Evolutionary conservation across 345 rosid species (phyloP), one percentile per base, ranked within the genome.

Genomic region (Aegle marmelos): DNA sequence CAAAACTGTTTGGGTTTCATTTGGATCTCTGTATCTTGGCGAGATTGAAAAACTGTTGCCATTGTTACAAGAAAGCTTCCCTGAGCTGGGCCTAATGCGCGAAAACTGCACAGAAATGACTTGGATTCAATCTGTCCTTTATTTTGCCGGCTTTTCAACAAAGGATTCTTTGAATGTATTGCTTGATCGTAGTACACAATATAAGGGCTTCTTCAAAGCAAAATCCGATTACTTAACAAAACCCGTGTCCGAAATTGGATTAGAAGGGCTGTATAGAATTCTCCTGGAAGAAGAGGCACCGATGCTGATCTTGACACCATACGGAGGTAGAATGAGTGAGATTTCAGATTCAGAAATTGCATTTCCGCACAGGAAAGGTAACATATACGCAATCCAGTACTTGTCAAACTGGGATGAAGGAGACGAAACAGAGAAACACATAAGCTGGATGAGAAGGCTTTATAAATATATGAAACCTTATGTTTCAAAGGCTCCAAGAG

Each of bases 401-500:
- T 50, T 77, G 0, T 41, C 24, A 7, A 79, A 75, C 0, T 90
- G 94, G 96, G 36, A 75, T 0, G 80, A 74, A 3, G 83, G 82
- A 65, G 85, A 82, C 11, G 86, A 78, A 5, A 77, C 77, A 5
- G 63, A 34, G 19, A 54, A 66, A 30, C 58, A 79, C 21, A 13
- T 85, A 11, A 82, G 76, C 31, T 75, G 73, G 77, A 37, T 84
- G 45, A 83, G 89, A 71, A 78, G 75, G 62, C 78, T 90, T 0
- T 87, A 90, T 58, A 61, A 30, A 5, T 78, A 76, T 61, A 82
- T 90, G 90, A 76, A 87, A n/a, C 88, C 86, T 0, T 86, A 76
- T 7, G 97, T 89, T 74, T 86, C 96, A 6, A 90, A 89, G 78
- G 83, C 85, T 4, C 96, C 94, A 1, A 88, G 98, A 39, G 83